phyloP scores from a whole-genome alignment of 805 yeast genomes.

The Metschnikowia santaceciliae region DNA sequence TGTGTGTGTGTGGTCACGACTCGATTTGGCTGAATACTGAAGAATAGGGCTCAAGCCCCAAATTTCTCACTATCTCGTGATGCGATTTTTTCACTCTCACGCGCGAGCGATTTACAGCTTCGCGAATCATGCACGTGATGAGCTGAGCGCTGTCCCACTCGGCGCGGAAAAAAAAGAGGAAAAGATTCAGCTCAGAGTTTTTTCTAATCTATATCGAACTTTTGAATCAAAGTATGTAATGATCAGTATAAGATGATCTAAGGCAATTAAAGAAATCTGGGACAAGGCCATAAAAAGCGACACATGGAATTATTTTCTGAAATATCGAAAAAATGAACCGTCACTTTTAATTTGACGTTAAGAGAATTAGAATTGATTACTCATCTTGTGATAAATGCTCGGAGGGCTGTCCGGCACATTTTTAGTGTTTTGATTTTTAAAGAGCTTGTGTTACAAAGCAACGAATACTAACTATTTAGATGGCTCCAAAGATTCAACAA shows the following conservation, averaged over 20 bases:
- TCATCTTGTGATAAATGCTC: background rate
- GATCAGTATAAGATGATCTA: background rate
- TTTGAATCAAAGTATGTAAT: conserved; percentile 27
- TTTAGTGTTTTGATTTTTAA: background rate
- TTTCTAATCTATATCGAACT: conserved; percentile 23
- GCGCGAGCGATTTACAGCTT: background rate
- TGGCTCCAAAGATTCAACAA: conserved; percentile 99
- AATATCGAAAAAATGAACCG: no score
- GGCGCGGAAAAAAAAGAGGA: conserved; percentile 13
- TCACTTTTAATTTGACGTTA: no score
- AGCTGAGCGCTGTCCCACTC: conserved; percentile 1
- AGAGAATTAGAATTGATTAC: background rate
- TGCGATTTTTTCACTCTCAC: background rate
- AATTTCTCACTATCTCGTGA: background rate
- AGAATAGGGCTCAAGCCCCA: conserved; percentile 16
- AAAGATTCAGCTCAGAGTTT: conserved; percentile 7
- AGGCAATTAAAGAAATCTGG: background rate
- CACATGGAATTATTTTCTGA: background rate
- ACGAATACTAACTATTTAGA: conserved; percentile 23
- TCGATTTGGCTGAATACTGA: background rate
- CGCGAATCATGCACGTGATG: conserved; percentile 8
- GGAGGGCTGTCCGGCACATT: background rate
- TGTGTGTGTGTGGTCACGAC: background rate
- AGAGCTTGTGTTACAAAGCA: background rate
- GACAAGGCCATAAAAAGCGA: background rate